A percentile compares a stretch with the other conserved stretches of the same genome.
These are phyloP conservation scores for Dryas integrifolia DNA, from an alignment of 331 rosid genomes.

Conservation along the genomic window DNA sequence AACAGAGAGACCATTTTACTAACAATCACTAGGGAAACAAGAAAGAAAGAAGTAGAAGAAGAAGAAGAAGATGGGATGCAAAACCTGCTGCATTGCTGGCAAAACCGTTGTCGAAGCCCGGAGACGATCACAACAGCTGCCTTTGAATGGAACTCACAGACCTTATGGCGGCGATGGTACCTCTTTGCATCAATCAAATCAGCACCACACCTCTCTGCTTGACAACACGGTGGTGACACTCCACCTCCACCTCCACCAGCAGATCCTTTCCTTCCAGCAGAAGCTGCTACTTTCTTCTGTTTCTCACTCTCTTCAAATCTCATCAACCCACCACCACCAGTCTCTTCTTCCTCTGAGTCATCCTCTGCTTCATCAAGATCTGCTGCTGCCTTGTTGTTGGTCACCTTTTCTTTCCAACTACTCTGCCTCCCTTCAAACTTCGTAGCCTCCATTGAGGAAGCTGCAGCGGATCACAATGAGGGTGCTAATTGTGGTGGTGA, in stretches of 20 bases:
- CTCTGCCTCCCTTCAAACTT: conserved; percentile 43
- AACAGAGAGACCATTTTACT: not conserved
- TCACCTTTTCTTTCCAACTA: conserved; percentile 36
- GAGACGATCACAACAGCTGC: conserved; percentile 59
- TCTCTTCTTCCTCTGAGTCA: conserved; percentile 66
- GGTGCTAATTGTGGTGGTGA: not conserved
- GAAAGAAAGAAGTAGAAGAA: not conserved
- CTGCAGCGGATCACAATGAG: not conserved
- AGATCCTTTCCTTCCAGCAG: conserved; percentile 44
- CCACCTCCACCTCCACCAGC: conserved; percentile 31
- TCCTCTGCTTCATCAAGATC: conserved; percentile 46
- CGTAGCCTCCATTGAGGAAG: conserved; percentile 52
- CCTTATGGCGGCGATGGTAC: conserved; percentile 93
- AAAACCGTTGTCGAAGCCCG: conserved; percentile 74
- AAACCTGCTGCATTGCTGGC: conserved; percentile 99
- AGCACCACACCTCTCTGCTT: conserved; percentile 68
- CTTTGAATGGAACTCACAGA: conserved; percentile 87
- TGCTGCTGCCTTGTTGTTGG: conserved; percentile 17
- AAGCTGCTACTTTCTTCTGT: conserved; percentile 36
- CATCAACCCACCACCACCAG: conserved; percentile 20
- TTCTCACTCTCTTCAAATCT: conserved; percentile 37
- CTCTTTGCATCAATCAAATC: conserved; percentile 59
- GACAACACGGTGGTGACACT: conserved; percentile 48
- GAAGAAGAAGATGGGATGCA: conserved; percentile 21
- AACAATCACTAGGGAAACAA: not conserved